Evolutionary conservation across 2,329 filamentous ascomycete genomes (phyloP).

Genomic region (Trematosphaeria pertusa): DNA sequence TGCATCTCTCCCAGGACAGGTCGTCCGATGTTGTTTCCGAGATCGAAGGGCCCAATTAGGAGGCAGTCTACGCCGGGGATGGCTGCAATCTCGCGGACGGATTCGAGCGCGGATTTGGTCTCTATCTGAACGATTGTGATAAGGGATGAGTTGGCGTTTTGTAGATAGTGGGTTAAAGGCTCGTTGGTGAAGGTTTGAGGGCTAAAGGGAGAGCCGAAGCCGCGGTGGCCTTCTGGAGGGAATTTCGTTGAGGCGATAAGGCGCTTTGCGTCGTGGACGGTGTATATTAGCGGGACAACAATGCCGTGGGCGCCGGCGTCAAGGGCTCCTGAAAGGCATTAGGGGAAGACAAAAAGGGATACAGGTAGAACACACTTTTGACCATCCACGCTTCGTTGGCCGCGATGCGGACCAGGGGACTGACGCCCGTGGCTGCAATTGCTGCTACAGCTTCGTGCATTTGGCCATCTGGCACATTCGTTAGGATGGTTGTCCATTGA

Average conservation of each 20-base stretch:
- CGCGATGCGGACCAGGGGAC: conserved; percentile 57
- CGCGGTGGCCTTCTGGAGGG: conserved; percentile 61
- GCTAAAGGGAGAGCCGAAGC: conserved; percentile 63
- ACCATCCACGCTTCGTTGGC: conserved; percentile 69
- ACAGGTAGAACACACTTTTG: conserved; percentile 53
- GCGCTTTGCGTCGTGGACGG: conserved; percentile 59
- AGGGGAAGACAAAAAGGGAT: not conserved
- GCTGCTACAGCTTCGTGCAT: conserved; percentile 64
- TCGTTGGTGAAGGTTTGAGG: conserved; percentile 55
- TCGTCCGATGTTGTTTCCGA: conserved; percentile 65
- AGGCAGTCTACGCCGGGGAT: conserved; percentile 61
- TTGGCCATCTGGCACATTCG: conserved; percentile 51
- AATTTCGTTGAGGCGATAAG: conserved; percentile 63
- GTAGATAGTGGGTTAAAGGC: conserved; percentile 56
- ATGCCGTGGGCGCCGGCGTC: conserved; percentile 67
- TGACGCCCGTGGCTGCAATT: conserved; percentile 53
- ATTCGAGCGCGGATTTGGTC: conserved; percentile 49
- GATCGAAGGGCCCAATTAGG: conserved; percentile 62
- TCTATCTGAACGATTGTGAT: conserved; percentile 60
- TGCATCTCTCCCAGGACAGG: conserved; percentile 59
- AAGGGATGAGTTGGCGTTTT: conserved; percentile 62
- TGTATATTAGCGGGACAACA: conserved; percentile 61
- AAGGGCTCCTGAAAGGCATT: conserved; percentile 53
- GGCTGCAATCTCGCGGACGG: conserved; percentile 57
- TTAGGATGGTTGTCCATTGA: not conserved